Base-by-base conservation (phyloP, 2,329 filamentous ascomycete genomes). In the Dothidotthia symphoricarpi region DNA sequence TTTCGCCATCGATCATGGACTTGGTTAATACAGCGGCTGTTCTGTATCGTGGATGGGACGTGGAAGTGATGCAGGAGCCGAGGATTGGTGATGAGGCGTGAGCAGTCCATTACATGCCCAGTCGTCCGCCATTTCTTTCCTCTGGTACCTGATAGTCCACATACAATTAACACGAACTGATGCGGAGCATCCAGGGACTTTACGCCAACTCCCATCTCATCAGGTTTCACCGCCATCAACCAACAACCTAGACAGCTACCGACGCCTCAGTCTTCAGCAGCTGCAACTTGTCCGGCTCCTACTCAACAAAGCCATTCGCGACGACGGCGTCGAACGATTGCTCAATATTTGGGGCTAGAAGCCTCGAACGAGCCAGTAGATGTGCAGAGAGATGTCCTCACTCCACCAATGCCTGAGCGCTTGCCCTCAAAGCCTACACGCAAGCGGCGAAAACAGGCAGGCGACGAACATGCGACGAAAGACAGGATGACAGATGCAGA, bases 161-260 rank as follows among this genome's bases (percentile, higher is more conserved):
- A 22, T n/a, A n/a, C n/a, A n/a, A n/a, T n/a, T n/a, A n/a, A n/a
- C n/a, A 24, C n/a, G n/a, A 19, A 35, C 44, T 45, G 37, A 48
- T 13, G 15, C 25, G 22, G 39, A 28, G 25, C 30, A 17, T 17
- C 4, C 34, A 53, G 50, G 11, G 29, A 16, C 11, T 16, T 27
- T 8, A 16, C 14, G 6, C 13, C 24, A 26, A 6, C 11, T 13
- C 30, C 24, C 2, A 24, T 39, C 3, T 39, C 45, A n/a, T 44
- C 53, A 32, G 41, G 51, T 17, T 61, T 61, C 24, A 62, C 52
- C 11, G 52, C 60, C 3, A 57, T 63, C 31, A 62, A 63, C 16
- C 44, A 43, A 6, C 39, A 16, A 12, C 33, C 34, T 13, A 13
- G 30, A 11, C 49, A 49, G 19, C 36, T 43, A 14, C 36, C 41